These are phyloP conservation scores for Chloris gayana DNA, from an alignment of 176 grass and related monocot species.

Conservation along the genomic window DNA sequence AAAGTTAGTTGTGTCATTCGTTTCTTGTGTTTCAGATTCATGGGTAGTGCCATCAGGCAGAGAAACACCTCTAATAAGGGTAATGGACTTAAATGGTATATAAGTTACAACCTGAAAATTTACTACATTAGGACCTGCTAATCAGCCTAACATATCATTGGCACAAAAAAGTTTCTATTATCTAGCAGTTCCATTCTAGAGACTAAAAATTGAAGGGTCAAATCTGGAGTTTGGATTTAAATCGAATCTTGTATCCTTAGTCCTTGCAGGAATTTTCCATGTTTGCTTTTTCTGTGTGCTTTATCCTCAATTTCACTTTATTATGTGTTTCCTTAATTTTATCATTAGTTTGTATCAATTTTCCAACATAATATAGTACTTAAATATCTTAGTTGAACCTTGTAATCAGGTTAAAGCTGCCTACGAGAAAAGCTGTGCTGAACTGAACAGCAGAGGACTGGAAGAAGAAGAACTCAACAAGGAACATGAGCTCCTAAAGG, in stretches of 20 bases:
- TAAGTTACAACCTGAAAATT: background rate
- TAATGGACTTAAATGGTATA: background rate
- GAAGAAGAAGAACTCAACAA: slow-evolving; percentile 70
- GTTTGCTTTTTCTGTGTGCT: background rate
- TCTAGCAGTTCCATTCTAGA: background rate
- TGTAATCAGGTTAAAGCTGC: slow-evolving; percentile 61
- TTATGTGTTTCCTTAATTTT: background rate
- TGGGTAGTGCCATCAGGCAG: background rate
- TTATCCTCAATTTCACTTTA: background rate
- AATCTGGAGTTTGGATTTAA: background rate
- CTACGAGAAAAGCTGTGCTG: slow-evolving; percentile 68
- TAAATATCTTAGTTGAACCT: slow-evolving; percentile 28
- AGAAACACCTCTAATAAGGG: background rate
- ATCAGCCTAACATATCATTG: background rate
- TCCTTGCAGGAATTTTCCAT: background rate
- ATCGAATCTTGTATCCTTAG: background rate
- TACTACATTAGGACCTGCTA: background rate
- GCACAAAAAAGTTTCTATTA: background rate
- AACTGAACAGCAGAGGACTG: slow-evolving; percentile 72
- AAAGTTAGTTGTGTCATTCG: background rate
- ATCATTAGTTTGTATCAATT: background rate
- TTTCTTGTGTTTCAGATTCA: background rate
- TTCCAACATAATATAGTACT: slow-evolving; percentile 2
- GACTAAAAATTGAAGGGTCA: background rate
- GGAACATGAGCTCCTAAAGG: slow-evolving; percentile 75